phyloP scores from a whole-genome alignment of 2,329 filamentous ascomycete species.

The Clarireedia sp. region DNA sequence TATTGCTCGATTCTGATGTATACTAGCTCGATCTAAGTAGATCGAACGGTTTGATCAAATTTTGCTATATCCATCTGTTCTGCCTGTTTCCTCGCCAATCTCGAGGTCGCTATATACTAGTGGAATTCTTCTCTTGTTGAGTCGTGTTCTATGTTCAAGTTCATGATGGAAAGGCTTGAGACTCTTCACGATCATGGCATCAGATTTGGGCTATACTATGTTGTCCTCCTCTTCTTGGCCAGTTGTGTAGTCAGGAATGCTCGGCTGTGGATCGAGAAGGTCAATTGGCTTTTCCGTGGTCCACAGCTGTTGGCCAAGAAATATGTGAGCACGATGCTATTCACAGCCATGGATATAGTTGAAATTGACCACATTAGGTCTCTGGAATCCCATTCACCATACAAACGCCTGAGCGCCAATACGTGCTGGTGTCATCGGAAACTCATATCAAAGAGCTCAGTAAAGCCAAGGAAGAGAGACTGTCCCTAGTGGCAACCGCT shows the following conservation, averaged over 20 bases:
- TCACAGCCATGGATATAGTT: background rate
- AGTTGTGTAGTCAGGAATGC: background rate
- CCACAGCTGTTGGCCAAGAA: background rate
- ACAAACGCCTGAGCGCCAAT: background rate
- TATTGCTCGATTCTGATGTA: background rate
- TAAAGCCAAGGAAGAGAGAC: background rate
- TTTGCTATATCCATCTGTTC: background rate
- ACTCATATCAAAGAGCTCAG: background rate
- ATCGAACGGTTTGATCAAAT: background rate
- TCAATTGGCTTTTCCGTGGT: background rate
- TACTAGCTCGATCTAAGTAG: background rate
- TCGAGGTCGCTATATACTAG: background rate
- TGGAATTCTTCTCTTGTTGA: background rate
- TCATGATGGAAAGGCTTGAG: background rate
- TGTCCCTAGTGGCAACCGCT: background rate
- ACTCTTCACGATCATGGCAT: background rate
- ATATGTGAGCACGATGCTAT: background rate
- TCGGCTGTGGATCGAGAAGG: background rate
- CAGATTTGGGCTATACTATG: background rate
- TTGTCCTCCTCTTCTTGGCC: background rate
- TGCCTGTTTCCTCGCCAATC: background rate
- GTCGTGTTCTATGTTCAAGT: background rate
- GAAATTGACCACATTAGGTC: background rate
- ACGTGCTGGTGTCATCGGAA: background rate
- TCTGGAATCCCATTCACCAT: background rate